A percentile compares a stretch with the other conserved stretches of the same genome.
Evolutionary conservation across 2,329 filamentous ascomycete species (phyloP).

Genomic region (Apiospora phragmitis): DNA sequence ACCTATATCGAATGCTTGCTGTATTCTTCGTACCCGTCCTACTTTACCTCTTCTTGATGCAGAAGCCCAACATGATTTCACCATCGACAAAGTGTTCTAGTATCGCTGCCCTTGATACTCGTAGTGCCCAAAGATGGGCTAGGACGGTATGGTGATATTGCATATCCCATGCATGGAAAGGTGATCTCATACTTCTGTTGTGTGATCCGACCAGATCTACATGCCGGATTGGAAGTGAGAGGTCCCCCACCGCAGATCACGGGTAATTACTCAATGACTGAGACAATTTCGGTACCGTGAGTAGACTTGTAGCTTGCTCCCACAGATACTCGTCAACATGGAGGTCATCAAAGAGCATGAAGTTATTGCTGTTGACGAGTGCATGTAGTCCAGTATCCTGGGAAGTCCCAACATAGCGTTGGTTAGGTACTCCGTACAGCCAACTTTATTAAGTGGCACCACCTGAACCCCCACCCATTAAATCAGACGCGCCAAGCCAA

Average conservation of each 20-base stretch:
- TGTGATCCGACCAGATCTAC: background rate
- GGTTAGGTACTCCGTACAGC: background rate
- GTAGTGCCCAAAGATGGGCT: background rate
- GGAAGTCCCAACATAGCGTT: background rate
- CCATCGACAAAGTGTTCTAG: background rate
- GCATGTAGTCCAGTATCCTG: too few species aligned
- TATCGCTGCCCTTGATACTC: background rate
- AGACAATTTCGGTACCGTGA: background rate
- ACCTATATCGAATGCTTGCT: background rate
- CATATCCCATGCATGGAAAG: background rate
- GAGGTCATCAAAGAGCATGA: background rate
- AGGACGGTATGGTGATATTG: background rate
- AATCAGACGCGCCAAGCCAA: background rate
- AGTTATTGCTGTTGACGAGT: too few species aligned
- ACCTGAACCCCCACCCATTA: background rate
- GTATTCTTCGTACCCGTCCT: background rate
- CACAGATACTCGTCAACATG: background rate
- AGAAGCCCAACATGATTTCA: background rate
- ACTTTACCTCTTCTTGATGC: background rate
- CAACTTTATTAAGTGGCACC: slow-evolving; percentile 1
- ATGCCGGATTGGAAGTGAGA: background rate
- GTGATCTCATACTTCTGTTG: background rate
- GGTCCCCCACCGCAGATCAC: background rate
- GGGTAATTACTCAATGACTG: background rate
- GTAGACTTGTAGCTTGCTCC: background rate